These are phyloP conservation scores for Fagopyrum tataricum DNA, from an alignment of 148 eudicot genomes.

Conservation along the genomic window DNA sequence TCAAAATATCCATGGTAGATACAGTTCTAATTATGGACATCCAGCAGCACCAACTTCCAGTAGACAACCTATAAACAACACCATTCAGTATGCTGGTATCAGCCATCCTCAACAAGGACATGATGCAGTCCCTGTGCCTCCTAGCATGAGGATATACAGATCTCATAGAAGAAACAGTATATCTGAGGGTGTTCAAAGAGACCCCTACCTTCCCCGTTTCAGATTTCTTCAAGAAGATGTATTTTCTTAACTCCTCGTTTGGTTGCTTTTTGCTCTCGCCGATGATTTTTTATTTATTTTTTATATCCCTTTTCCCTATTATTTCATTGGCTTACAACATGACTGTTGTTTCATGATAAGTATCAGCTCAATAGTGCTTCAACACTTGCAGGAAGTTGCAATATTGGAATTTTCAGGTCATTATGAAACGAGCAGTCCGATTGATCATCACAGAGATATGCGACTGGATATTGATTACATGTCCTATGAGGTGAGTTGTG, in stretches of 20 bases:
- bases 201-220: constrained; percentile 54
- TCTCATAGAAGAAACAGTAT: constrained; percentile 50
- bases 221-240: constrained; percentile 72
- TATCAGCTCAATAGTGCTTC: background rate
- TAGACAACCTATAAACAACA: constrained; percentile 33
- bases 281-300: background rate
- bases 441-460: constrained; percentile 85
- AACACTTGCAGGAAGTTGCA: constrained; percentile 63
- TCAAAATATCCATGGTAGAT: constrained; percentile 52
- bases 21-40: constrained; percentile 44
- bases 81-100: constrained; percentile 27
- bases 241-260: constrained; percentile 19
- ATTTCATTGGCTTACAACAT: background rate
- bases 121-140: constrained; percentile 43
- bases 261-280: background rate
- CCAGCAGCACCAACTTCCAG: constrained; percentile 46
- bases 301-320: background rate
- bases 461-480: constrained; percentile 89
- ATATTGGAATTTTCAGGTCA: constrained; percentile 55
- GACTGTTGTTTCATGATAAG: constrained; percentile 2
- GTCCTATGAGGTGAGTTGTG: constrained; percentile 83
- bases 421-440: constrained; percentile 49
- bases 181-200: constrained; percentile 50
- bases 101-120: constrained; percentile 34
- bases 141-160: constrained; percentile 52